These are phyloP conservation scores for Cytospora mali DNA, from an alignment of 2,329 filamentous ascomycete genomes.

Conservation along the genomic window DNA sequence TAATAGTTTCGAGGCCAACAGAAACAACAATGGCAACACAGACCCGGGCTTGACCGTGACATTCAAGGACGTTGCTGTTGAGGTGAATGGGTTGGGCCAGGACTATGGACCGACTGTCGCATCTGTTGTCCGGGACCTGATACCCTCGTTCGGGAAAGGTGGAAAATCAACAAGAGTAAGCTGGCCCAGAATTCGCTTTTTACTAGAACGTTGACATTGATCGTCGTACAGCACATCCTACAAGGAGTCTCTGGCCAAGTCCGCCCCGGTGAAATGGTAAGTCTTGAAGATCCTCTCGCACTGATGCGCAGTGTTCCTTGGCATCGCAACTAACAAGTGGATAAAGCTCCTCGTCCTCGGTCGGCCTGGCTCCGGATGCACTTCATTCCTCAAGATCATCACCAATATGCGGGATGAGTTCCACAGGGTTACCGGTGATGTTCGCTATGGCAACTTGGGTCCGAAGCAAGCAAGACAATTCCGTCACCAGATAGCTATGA, in stretches of 20 bases:
- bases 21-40: not conserved
- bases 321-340: not conserved
- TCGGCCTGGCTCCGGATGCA: constrained; percentile 39
- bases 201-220: not conserved
- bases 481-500: constrained; percentile 38
- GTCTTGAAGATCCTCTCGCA: not conserved
- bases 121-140: not conserved
- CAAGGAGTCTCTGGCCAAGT: not conserved
- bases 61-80: not conserved
- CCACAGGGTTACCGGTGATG: constrained; percentile 34
- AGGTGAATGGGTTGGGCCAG: not conserved
- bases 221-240: not conserved
- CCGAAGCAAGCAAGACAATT: constrained; percentile 33
- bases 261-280: not conserved
- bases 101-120: not conserved
- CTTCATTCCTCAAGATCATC: constrained; percentile 36
- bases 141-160: not conserved
- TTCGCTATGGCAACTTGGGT: constrained; percentile 35
- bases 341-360: constrained; percentile 37
- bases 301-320: not conserved
- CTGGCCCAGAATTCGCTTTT: not conserved
- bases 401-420: constrained; percentile 37
- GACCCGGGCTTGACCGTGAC: not conserved
- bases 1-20: not conserved
- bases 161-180: not conserved